Conservation (phyloP, 305 asterid genomes). For the Striga hermonthica region DNA sequence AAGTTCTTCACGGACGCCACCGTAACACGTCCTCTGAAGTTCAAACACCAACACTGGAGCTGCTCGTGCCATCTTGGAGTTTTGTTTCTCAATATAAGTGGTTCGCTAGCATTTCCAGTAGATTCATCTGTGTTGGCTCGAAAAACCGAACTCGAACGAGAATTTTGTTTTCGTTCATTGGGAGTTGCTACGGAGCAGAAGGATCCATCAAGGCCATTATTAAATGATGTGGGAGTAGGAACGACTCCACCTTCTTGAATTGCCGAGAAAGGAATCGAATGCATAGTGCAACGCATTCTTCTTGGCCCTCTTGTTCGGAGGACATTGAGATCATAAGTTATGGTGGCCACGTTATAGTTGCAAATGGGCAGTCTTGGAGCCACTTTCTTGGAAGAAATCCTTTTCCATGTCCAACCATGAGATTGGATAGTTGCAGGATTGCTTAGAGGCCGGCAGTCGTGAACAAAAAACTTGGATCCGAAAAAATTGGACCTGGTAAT, state of each 20-base stretch:
- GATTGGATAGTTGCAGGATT: conserved; percentile 36
- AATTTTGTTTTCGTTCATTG: conserved; percentile 1
- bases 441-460: conserved; percentile 50
- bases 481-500: conserved; percentile 61
- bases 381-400: conserved; percentile 47
- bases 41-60: conserved; percentile 76
- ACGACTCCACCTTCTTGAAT: conserved; percentile 44
- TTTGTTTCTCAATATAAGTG: conserved; percentile 53
- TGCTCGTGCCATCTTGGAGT: conserved; percentile 77
- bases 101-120: conserved; percentile 33
- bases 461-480: conserved; percentile 60
- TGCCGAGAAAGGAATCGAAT: conserved; percentile 46
- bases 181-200: conserved; percentile 29
- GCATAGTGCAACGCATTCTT: conserved; percentile 60
- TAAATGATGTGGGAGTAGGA: conserved; percentile 47
- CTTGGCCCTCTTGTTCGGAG: conserved; percentile 76
- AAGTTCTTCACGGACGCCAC: conserved; percentile 86
- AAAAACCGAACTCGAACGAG: conserved; percentile 2
- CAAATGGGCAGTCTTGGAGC: conserved; percentile 43
- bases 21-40: conserved; percentile 72
- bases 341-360: conserved; percentile 52
- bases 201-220: conserved; percentile 25
- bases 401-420: conserved; percentile 39
- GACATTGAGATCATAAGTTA: conserved; percentile 65
- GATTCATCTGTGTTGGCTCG: conserved; percentile 26